Conservation (phyloP, 2,329 filamentous ascomycete species). For the Eutypa lata region DNA sequence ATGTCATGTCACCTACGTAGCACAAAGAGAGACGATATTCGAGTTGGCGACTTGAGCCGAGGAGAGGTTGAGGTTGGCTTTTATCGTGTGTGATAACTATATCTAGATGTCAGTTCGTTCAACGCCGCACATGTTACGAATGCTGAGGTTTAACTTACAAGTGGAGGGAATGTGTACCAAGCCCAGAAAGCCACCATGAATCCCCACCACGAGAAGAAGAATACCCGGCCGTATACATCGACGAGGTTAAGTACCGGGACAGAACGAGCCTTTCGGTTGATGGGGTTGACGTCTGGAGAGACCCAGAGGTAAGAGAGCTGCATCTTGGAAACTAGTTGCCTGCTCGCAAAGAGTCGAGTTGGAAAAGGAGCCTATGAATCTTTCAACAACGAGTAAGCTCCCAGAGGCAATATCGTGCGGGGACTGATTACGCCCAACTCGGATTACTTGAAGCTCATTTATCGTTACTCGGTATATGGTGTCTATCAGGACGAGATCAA, state of each 20-base stretch:
- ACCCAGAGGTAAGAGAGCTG: constrained; percentile 40
- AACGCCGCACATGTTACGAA: not conserved
- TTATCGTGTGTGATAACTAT: constrained; percentile 71
- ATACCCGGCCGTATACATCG: constrained; percentile 79
- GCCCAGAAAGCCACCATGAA: constrained; percentile 75
- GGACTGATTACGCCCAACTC: not conserved
- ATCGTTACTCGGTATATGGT: not conserved
- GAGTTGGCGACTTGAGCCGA: constrained; percentile 77
- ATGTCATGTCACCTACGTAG: constrained; percentile 48
- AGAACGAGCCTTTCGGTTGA: constrained; percentile 78
- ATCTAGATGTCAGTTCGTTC: constrained; percentile 13
- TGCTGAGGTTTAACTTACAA: constrained; percentile 49
- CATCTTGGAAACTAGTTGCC: constrained; percentile 18
- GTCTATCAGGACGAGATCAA: not conserved
- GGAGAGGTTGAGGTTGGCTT: constrained; percentile 70
- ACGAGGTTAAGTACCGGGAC: constrained; percentile 77
- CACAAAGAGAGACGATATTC: constrained; percentile 78
- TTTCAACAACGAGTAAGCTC: not conserved
- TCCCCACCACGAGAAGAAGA: constrained; percentile 67
- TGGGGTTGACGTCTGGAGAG: constrained; percentile 74
- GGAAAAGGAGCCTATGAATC: too few relatives aligned
- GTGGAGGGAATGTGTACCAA: constrained; percentile 88
- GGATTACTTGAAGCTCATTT: not conserved
- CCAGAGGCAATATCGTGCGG: not conserved
- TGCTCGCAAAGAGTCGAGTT: not conserved